Percentiles rank a stretch among this genome's conserved stretches.
Evolutionary conservation across 805 yeast genomes (phyloP).

Genomic region (Metschnikowia vanudenii): DNA sequence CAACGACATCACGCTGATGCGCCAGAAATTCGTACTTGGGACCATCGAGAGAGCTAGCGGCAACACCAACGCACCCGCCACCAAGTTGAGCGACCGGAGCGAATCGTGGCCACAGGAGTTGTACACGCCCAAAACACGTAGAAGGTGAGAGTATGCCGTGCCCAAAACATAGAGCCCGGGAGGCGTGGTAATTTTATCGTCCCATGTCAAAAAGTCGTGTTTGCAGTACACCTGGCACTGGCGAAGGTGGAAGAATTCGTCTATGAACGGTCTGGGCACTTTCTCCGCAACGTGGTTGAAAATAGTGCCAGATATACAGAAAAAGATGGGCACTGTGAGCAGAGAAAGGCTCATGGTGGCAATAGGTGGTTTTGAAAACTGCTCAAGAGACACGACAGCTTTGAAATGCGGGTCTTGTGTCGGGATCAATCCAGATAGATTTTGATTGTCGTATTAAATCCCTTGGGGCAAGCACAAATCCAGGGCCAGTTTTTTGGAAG

Average conservation of each 20-base stretch:
- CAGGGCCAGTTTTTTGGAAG: too few relatives aligned
- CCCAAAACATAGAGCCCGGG: conserved; percentile 78
- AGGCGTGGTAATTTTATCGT: conserved; percentile 91
- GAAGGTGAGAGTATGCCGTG: conserved; percentile 33
- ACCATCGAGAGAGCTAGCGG: conserved; percentile 44
- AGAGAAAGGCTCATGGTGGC: conserved; percentile 9
- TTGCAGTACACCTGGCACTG: conserved; percentile 70
- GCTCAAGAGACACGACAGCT: too few relatives aligned
- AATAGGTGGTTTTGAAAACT: too few relatives aligned
- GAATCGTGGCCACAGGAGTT: conserved; percentile 14
- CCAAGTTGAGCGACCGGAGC: conserved; percentile 51
- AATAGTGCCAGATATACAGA: conserved; percentile 9
- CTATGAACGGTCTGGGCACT: conserved; percentile 38
- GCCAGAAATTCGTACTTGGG: conserved; percentile 22
- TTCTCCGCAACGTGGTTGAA: conserved; percentile 10
- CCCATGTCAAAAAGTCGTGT: conserved; percentile 53
- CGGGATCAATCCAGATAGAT: too few relatives aligned
- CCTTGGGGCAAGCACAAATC: too few relatives aligned
- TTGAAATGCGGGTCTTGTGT: too few relatives aligned
- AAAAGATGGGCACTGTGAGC: conserved; percentile 6
- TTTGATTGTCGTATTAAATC: too few relatives aligned
- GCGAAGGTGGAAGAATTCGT: conserved; percentile 82
- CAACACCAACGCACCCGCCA: conserved; percentile 59
- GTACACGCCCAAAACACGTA: conserved; percentile 36
- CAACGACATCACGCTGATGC: conserved; percentile 39